Percentiles rank a stretch among this genome's conserved stretches.
Conservation (phyloP, 2,329 filamentous ascomycete species). For the Stenocarpella maydis region DNA sequence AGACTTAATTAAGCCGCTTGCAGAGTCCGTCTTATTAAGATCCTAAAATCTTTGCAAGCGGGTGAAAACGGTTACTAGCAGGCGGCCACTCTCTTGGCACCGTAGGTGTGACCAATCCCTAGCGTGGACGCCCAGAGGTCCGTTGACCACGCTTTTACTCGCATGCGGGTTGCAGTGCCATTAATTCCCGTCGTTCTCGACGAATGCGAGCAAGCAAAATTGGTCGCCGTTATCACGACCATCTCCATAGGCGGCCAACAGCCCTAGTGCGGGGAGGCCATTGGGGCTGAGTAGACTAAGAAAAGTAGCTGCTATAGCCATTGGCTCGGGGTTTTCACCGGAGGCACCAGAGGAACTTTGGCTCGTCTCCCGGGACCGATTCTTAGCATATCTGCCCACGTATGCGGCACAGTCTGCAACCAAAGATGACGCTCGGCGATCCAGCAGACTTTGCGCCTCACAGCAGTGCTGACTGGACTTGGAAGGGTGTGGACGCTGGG, state of each 20-base stretch:
- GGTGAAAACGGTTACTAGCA: not conserved
- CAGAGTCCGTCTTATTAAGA: not conserved
- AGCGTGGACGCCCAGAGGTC: not conserved
- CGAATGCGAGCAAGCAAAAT: not conserved
- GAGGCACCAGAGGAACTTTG: not conserved
- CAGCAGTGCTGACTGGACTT: conserved; percentile 15
- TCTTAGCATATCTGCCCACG: not conserved
- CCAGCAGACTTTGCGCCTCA: conserved; percentile 8
- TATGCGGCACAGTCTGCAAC: not conserved
- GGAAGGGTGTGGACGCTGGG: conserved; percentile 6
- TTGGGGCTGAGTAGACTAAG: not conserved
- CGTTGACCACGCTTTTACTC: not conserved
- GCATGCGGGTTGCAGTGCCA: not conserved
- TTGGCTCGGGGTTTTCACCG: not conserved
- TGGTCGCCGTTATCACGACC: not conserved
- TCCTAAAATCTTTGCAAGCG: not conserved
- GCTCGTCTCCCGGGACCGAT: conserved; percentile 5
- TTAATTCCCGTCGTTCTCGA: not conserved
- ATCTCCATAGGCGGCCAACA: not conserved
- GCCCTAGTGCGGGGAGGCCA: not conserved
- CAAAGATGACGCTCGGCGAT: not conserved
- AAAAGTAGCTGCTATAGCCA: not conserved
- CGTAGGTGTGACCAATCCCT: not conserved
- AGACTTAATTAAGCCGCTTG: not conserved
- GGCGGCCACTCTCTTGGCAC: not conserved